Conservation (phyloP, 1,284 basidiomycete genomes). For the Cryptococcus wingfieldii region DNA sequence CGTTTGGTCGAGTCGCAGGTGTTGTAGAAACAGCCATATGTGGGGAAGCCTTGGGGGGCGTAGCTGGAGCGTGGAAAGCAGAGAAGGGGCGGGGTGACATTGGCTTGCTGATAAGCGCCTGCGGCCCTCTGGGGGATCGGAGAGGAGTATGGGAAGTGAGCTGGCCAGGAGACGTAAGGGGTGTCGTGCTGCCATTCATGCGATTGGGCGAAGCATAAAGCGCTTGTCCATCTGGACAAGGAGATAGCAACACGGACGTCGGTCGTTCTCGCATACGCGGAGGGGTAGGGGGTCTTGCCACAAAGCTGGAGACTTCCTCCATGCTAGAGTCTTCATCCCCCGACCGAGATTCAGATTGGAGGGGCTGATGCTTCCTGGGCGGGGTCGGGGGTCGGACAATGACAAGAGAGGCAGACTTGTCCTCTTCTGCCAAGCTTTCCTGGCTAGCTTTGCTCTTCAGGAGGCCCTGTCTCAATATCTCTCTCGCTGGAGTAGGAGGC, state of each 20-base stretch:
- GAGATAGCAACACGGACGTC: too few relatives aligned
- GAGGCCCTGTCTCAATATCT: conserved; percentile 8
- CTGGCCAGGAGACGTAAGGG: too few relatives aligned
- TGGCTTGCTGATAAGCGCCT: too few relatives aligned
- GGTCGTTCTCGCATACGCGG: background rate
- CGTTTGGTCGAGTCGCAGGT: background rate
- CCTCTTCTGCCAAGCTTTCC: background rate
- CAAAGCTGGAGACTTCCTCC: background rate
- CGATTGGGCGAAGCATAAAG: too few relatives aligned
- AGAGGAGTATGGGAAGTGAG: too few relatives aligned
- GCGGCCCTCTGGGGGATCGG: too few relatives aligned
- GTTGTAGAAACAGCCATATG: too few relatives aligned
- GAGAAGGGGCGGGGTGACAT: too few relatives aligned
- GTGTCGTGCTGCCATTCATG: too few relatives aligned
- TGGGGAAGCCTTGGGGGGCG: too few relatives aligned
- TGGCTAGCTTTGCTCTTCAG: background rate
- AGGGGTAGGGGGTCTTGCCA: background rate
- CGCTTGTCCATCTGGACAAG: too few relatives aligned
- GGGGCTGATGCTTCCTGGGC: conserved; percentile 5
- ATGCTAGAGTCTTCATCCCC: background rate
- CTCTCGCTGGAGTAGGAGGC: conserved; percentile 16
- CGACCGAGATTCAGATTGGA: background rate
- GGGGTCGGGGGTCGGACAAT: conserved; percentile 11
- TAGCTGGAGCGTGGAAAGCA: too few relatives aligned
- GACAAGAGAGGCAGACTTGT: background rate